Percentiles rank a stretch among this genome's conserved stretches.
Conservation (phyloP, 495 filamentous ascomycete species). For the Amphirosellinia nigrospora region DNA sequence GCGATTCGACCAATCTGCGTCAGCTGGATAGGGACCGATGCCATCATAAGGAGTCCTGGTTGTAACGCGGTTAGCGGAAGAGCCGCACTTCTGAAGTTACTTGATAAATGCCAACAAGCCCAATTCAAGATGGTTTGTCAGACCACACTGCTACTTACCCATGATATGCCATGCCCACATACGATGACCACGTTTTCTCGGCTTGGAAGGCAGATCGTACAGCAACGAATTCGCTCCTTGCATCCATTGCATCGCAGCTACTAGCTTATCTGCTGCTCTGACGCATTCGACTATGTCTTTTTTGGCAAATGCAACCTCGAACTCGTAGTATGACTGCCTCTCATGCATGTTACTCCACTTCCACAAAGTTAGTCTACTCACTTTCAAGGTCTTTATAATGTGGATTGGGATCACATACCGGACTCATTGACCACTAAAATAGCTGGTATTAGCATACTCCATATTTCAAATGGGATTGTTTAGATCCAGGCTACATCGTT, state of each 20-base stretch:
- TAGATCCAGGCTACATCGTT: not conserved
- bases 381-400: not conserved
- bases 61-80: not conserved
- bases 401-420: not conserved
- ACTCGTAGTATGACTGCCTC: not conserved
- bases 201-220: not conserved
- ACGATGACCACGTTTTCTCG: not conserved
- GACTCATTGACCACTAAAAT: not conserved
- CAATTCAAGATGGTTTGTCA: not conserved
- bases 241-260: not conserved
- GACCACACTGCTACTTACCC: not conserved
- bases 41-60: conserved; percentile 10
- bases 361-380: not conserved
- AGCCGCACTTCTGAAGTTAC: not conserved
- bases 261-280: not conserved
- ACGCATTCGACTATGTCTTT: not conserved
- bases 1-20: not conserved
- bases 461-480: not conserved
- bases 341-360: not conserved
- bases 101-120: no score
- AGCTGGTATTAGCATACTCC: not conserved
- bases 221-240: not conserved
- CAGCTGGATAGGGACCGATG: not conserved
- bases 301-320: not conserved
- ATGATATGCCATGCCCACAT: not conserved